Evolutionary conservation across 139 green algal species (phyloP), one percentile per base, ranked within the genome.

Genomic region (Volvox africanus): DNA sequence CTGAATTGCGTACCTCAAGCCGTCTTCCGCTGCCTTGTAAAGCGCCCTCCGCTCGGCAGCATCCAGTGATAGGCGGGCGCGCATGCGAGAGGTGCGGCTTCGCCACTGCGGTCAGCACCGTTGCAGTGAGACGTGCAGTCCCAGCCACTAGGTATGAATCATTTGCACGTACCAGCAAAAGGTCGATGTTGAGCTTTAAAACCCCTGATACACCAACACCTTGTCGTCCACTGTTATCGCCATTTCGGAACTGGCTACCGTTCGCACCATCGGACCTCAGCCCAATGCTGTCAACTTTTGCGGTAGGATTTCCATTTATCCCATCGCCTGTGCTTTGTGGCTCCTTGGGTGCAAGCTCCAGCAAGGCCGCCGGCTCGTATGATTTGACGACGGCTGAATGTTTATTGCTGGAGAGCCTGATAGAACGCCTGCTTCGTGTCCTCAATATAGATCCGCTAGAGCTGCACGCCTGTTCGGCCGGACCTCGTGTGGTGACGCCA

Each of bases 101-200:
- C 89, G 82, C 89, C 82, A 92, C 81, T 92, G 89, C 65, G 65
- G 65, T 73, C 24, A 73, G 65, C 65, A 24, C 21, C 65, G 11
- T 28, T 73, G 24, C 65, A 24, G 21, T 73, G 12, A 73, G 44
- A 55, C 44, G 44, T 55, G 44, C 44, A 55, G 44, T 5, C 44
- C 44, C 5, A 55, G 9, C 5, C 44, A 14, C 44, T 55, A 55
- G 44, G 44, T 55, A 55, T 84, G 26, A 28, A 81, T 20, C 24
- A 35, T 87, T 33, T 84, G 22, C 36, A 30, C 88, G 67, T 30
- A 95, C 95, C 93, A 98, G 91, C 16, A 96, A 88, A 16, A 99
- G 89, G 87, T 99, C 97, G 0, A 95, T 75, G 85, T 98, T 99
- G 76, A 99, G 98, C 50, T 98, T 98, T 22, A 99, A 87, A 0